phyloP scores from a whole-genome alignment of 352 stramenopile species.

The Pilasporangium apinafurcum region DNA sequence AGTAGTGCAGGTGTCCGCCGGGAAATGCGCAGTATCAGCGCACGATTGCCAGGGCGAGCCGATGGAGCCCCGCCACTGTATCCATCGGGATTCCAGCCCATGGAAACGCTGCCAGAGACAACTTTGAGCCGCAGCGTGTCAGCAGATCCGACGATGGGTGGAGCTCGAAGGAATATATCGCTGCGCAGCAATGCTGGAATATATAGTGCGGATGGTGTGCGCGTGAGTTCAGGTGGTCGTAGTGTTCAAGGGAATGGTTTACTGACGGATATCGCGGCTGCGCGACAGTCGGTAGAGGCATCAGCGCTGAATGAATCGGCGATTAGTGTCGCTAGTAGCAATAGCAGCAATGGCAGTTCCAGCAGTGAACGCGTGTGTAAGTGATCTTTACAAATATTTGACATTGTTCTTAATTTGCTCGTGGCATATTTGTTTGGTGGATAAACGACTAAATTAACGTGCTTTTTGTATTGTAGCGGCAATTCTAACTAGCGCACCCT shows the following conservation, averaged over 20 bases:
- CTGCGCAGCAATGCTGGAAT: conserved; percentile 16
- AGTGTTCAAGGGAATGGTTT: conserved; percentile 25
- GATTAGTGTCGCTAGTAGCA: not conserved
- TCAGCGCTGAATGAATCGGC: conserved; percentile 33
- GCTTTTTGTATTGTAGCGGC: conserved; percentile 16
- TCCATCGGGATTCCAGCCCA: too few species aligned
- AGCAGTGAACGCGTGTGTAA: conserved; percentile 41
- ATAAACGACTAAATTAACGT: not conserved
- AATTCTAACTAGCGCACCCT: conserved; percentile 53
- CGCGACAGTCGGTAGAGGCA: conserved; percentile 27
- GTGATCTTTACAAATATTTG: conserved; percentile 1
- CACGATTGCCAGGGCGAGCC: too few species aligned
- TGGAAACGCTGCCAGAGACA: too few species aligned
- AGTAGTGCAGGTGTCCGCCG: too few species aligned
- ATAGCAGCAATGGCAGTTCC: conserved; percentile 3
- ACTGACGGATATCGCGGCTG: conserved; percentile 47
- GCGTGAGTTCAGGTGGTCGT: not conserved
- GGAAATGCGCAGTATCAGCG: too few species aligned
- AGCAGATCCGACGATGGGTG: conserved; percentile 18
- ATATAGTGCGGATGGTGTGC: conserved; percentile 1
- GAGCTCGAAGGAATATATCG: conserved; percentile 6
- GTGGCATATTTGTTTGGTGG: not conserved
- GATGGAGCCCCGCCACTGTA: too few species aligned
- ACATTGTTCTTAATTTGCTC: not conserved
- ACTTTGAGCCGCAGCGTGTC: conserved; percentile 33